Evolutionary conservation across 2,329 filamentous ascomycete genomes (phyloP).

Genomic region (Fusarium sp.): DNA sequence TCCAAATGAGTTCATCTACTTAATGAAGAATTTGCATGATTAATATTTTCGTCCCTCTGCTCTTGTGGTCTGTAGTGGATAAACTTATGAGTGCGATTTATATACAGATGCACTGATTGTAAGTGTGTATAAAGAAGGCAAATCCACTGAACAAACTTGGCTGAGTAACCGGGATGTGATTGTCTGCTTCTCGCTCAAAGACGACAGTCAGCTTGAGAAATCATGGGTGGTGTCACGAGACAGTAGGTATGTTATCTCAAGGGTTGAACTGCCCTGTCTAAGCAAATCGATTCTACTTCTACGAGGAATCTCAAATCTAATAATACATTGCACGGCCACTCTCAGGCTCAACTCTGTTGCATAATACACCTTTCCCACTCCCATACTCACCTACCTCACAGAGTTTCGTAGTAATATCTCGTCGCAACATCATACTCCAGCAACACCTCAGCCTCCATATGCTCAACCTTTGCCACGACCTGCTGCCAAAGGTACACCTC

Average conservation of each 20-base stretch:
- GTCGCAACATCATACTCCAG: conserved; percentile 57
- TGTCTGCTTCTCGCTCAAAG: not conserved
- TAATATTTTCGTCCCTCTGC: not conserved
- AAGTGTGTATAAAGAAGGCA: too few species aligned
- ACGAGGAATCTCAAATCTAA: not conserved
- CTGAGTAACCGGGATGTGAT: not conserved
- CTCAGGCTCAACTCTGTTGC: not conserved
- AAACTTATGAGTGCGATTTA: not conserved
- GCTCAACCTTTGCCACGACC: conserved; percentile 45
- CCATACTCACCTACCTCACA: conserved; percentile 7
- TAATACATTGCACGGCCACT: not conserved
- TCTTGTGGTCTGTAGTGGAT: not conserved
- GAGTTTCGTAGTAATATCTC: conserved; percentile 55
- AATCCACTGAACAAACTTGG: not conserved
- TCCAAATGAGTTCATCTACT: not conserved
- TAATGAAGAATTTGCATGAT: not conserved
- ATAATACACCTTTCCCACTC: not conserved
- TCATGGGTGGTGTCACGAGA: not conserved
- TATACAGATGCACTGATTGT: too few species aligned
- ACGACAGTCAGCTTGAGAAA: not conserved
- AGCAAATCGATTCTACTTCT: not conserved
- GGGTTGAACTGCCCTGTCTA: not conserved
- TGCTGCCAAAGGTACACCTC: conserved; percentile 56
- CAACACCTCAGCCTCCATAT: conserved; percentile 56
- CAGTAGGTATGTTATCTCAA: not conserved